Evolutionary conservation across 2,329 filamentous ascomycete species (phyloP).

Genomic region (Gnomoniopsis smithogilvyi): DNA sequence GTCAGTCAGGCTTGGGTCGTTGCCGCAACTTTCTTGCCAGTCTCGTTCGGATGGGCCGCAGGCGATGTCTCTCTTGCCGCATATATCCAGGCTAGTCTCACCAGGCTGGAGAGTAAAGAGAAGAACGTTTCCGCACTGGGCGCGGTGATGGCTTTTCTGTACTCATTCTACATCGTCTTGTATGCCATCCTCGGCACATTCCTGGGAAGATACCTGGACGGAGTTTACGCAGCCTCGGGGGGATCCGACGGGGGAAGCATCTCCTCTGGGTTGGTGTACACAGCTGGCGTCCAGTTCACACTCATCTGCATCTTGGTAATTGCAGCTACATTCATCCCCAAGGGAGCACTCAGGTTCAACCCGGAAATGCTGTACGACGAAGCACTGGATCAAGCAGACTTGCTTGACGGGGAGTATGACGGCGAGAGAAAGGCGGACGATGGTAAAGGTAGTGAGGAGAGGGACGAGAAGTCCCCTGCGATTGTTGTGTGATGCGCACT

Average conservation of each 20-base stretch:
- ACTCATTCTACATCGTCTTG: conserved; percentile 43
- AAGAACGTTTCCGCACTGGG: conserved; percentile 45
- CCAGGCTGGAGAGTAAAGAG: conserved; percentile 39
- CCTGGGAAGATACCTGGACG: conserved; percentile 43
- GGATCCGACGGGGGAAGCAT: conserved; percentile 29
- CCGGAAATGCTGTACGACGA: conserved; percentile 39
- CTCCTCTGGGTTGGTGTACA: conserved; percentile 36
- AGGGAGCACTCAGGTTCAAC: conserved; percentile 40
- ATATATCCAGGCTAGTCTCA: conserved; percentile 48
- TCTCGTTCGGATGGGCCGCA: conserved; percentile 48
- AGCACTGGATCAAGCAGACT: conserved; percentile 26
- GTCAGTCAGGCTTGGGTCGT: conserved; percentile 44
- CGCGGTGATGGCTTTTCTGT: conserved; percentile 49
- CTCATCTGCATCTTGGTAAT: conserved; percentile 39
- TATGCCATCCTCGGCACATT: conserved; percentile 23
- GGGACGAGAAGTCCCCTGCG: background rate
- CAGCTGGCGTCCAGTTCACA: conserved; percentile 45
- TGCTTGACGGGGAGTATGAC: background rate
- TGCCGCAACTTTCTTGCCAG: conserved; percentile 42
- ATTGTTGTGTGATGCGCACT: background rate
- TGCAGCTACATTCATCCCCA: conserved; percentile 42
- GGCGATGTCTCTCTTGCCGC: conserved; percentile 48
- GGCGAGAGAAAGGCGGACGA: background rate
- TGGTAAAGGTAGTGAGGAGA: background rate
- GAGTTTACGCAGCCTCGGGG: conserved; percentile 31